Evolutionary conservation across 805 yeast species (phyloP).

Genomic region (Teunomyces panamensis): DNA sequence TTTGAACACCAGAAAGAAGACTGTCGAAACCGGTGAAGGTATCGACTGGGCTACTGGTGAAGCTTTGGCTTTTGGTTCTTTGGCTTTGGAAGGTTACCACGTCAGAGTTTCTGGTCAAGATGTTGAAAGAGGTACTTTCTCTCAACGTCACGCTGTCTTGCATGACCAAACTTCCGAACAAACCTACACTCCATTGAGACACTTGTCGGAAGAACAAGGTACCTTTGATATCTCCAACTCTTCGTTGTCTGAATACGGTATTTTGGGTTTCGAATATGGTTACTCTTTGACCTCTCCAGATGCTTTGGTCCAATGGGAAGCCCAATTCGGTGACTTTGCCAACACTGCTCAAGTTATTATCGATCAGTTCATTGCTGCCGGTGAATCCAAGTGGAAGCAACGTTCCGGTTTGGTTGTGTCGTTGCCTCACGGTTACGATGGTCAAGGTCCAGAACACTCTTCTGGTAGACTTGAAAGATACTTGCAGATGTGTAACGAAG

Average conservation of each 20-base stretch:
- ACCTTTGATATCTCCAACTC: constrained; percentile 89
- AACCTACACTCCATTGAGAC: constrained; percentile 81
- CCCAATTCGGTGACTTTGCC: constrained; percentile 99
- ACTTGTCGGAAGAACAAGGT: constrained; percentile 77
- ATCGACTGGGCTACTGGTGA: constrained; percentile 99
- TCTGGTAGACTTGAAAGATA: constrained; percentile 97
- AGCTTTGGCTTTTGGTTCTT: constrained; percentile 94
- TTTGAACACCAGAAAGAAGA: constrained; percentile 79
- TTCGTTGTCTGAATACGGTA: constrained; percentile 97
- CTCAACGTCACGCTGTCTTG: constrained; percentile 97
- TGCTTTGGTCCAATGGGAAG: constrained; percentile 97
- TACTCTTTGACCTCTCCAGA: constrained; percentile 97
- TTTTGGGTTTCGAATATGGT: constrained; percentile 98
- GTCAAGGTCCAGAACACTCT: constrained; percentile 99
- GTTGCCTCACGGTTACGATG: constrained; percentile 98
- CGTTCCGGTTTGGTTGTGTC: constrained; percentile 95
- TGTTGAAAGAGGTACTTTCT: constrained; percentile 99
- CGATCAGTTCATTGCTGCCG: constrained; percentile 95
- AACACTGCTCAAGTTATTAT: constrained; percentile 97
- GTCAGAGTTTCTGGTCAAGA: constrained; percentile 99
- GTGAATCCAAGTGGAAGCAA: constrained; percentile 98
- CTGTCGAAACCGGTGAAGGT: constrained; percentile 85
- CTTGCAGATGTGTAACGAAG: constrained; percentile 93
- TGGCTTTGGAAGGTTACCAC: constrained; percentile 89
- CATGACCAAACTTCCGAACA: constrained; percentile 91